phyloP scores from a whole-genome alignment of 306 rosid species.

The Fragaria iinumae region DNA sequence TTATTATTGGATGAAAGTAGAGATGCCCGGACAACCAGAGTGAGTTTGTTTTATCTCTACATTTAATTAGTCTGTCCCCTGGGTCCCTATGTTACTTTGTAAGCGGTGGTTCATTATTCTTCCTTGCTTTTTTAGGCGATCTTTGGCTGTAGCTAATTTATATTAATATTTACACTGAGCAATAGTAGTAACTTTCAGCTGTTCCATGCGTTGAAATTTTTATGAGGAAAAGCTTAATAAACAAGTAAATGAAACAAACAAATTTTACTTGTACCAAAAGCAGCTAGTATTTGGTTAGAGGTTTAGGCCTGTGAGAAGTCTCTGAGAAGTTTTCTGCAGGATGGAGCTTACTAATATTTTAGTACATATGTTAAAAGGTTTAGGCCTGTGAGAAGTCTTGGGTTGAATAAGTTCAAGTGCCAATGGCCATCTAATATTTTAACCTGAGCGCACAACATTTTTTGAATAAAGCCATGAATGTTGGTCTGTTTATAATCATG shows the following conservation, averaged over 20 bases:
- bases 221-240: neutral
- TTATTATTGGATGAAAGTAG: slow-evolving; percentile 50
- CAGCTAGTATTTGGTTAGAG: neutral
- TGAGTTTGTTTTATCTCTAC: slow-evolving; percentile 36
- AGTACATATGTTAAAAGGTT: no score
- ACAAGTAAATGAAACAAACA: neutral
- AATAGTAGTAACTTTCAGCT: neutral
- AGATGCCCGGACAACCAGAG: slow-evolving; percentile 47
- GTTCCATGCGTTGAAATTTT: neutral
- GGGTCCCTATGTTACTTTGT: neutral
- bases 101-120: neutral
- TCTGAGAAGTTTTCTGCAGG: no score
- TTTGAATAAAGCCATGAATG: neutral
- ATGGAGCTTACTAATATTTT: no score
- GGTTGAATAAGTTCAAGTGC: neutral
- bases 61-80: neutral
- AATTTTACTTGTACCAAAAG: neutral
- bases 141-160: neutral
- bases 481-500: neutral
- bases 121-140: neutral
- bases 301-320: neutral
- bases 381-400: neutral
- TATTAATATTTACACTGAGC: neutral
- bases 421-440: neutral
- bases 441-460: neutral